These are phyloP conservation scores for Tetrahymena malaccensis DNA, from an alignment of 73 alveolate species.

Conservation along the genomic window DNA sequence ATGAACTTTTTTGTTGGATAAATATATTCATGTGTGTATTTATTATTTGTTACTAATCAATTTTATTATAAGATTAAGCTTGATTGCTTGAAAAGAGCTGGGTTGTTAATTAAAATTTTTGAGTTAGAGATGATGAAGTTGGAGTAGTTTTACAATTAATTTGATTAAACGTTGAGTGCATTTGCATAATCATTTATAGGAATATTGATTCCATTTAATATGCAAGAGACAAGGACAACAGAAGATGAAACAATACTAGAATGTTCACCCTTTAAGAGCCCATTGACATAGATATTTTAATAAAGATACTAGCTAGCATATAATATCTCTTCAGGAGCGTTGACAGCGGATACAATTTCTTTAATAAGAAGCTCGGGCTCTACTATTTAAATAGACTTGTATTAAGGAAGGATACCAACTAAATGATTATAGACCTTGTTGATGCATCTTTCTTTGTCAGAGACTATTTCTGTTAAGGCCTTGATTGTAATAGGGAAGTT, in stretches of 20 bases:
- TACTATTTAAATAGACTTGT: neutral
- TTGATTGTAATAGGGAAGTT: neutral
- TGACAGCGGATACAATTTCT: neutral
- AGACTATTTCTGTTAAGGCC: neutral
- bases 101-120: neutral
- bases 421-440: neutral
- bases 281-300: neutral
- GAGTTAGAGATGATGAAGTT: neutral
- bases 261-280: neutral
- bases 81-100: neutral
- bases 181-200: neutral
- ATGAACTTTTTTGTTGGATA: neutral
- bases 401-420: neutral
- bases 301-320: neutral
- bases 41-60: neutral
- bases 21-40: too few relatives aligned
- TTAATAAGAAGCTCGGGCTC: neutral
- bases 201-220: neutral
- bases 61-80: neutral
- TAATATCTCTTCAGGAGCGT: neutral
- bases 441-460: neutral
- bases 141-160: neutral
- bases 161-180: neutral
- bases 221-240: neutral
- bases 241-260: neutral